A percentile compares a stretch with the other conserved stretches of the same genome.
Evolutionary conservation across 2,329 filamentous ascomycete species (phyloP).

Genomic region (Laburnicola sp.): DNA sequence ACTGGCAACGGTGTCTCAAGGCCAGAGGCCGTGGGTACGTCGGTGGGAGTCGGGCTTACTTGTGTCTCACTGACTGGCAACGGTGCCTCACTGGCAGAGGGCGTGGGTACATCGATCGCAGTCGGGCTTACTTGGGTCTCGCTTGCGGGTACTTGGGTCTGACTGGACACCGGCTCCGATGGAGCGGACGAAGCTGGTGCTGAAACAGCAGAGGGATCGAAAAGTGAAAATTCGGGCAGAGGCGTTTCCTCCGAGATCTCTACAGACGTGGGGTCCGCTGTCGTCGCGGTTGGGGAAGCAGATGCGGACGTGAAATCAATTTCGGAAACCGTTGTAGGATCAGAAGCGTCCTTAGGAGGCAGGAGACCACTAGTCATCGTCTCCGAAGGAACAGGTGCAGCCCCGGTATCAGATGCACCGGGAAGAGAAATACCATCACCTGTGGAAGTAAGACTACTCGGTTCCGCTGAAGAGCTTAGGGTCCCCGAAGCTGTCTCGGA

Average conservation of each 20-base stretch:
- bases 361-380: not conserved
- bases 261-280: constrained; percentile 1
- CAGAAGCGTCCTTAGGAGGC: not conserved
- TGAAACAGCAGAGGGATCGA: constrained; percentile 3
- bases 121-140: constrained; percentile 13
- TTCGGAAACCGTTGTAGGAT: not conserved
- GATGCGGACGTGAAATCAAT: not conserved
- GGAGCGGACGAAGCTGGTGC: constrained; percentile 5
- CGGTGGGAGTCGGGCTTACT: no score
- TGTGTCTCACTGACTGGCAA: not conserved
- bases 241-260: not conserved
- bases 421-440: constrained; percentile 10
- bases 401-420: constrained; percentile 13
- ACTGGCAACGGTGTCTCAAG: no score
- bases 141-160: constrained; percentile 12
- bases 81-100: not conserved
- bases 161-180: constrained; percentile 10
- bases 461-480: not conserved
- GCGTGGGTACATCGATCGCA: constrained; percentile 2
- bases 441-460: not conserved
- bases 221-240: constrained; percentile 4
- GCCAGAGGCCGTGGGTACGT: no score
- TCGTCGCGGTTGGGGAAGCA: not conserved
- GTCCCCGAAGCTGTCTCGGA: constrained; percentile 5
- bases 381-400: not conserved